phyloP scores from a whole-genome alignment of 306 rosid species.

The Vigna nakashimae region DNA sequence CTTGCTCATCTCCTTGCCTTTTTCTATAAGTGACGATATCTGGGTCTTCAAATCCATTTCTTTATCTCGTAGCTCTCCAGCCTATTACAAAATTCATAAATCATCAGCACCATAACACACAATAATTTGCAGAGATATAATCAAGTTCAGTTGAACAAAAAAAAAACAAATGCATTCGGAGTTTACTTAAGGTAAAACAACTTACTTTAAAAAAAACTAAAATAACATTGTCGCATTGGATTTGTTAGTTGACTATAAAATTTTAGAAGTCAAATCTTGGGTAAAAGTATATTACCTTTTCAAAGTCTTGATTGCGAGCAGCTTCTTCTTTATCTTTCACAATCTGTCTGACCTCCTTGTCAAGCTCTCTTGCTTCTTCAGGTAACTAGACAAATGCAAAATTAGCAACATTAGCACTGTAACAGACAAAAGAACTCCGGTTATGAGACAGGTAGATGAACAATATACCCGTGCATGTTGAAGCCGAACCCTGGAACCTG shows the following conservation, averaged over 20 bases:
- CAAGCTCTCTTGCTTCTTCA: constrained; percentile 89
- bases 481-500: constrained; percentile 94
- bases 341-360: constrained; percentile 88
- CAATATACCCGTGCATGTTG: constrained; percentile 88
- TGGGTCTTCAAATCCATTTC: constrained; percentile 96
- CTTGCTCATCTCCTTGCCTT: constrained; percentile 96
- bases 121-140: neutral
- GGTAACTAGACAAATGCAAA: constrained; percentile 67
- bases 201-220: neutral
- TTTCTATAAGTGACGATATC: constrained; percentile 78
- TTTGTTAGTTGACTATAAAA: neutral
- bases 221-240: neutral
- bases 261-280: neutral
- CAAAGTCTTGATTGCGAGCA: constrained; percentile 93
- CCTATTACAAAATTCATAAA: constrained; percentile 54
- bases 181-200: neutral
- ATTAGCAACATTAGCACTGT: constrained; percentile 34
- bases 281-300: constrained; percentile 62
- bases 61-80: constrained; percentile 90
- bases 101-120: constrained; percentile 13
- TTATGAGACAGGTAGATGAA: neutral
- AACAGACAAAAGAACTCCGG: constrained; percentile 10
- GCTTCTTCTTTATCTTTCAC: constrained; percentile 93
- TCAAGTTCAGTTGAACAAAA: neutral
- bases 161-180: too few species aligned